Conservation (phyloP, 1,284 basidiomycete species). For the Moniliophthora roreri region DNA sequence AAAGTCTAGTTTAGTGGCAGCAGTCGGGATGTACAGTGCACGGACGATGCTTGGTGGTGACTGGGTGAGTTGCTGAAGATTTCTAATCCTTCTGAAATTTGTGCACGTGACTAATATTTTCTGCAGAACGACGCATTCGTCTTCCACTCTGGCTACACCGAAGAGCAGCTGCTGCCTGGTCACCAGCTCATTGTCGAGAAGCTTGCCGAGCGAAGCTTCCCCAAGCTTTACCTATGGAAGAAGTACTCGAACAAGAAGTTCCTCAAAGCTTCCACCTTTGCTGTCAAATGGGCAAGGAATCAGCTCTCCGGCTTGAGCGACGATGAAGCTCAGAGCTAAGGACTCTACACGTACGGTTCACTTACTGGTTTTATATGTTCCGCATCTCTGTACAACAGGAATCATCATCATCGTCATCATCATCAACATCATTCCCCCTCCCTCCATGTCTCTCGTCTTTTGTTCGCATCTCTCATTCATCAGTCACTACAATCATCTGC, state of each 20-base stretch:
- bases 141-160: constrained; percentile 92
- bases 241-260: constrained; percentile 99
- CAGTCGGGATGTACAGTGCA: constrained; percentile 96
- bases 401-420: background rate
- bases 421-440: background rate
- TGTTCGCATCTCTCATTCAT: constrained; percentile 6
- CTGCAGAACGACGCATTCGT: constrained; percentile 86
- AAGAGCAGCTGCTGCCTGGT: constrained; percentile 85
- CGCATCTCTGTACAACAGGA: background rate
- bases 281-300: constrained; percentile 66
- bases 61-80: constrained; percentile 70
- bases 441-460: constrained; percentile 1
- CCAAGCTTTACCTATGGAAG: constrained; percentile 87
- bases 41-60: constrained; percentile 89
- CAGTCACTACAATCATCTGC: constrained; percentile 7
- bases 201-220: constrained; percentile 80
- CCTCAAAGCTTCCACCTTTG: constrained; percentile 81
- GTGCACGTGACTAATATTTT: constrained; percentile 54
- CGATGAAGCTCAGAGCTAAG: constrained; percentile 51
- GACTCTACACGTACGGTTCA: constrained; percentile 32
- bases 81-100: constrained; percentile 19
- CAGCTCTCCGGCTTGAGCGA: constrained; percentile 28
- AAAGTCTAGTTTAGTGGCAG: constrained; percentile 94
- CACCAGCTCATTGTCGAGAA: constrained; percentile 86
- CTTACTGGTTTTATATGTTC: constrained; percentile 16